Evolutionary conservation across 2,329 filamentous ascomycete species (phyloP).

Genomic region (Xylaria digitata): DNA sequence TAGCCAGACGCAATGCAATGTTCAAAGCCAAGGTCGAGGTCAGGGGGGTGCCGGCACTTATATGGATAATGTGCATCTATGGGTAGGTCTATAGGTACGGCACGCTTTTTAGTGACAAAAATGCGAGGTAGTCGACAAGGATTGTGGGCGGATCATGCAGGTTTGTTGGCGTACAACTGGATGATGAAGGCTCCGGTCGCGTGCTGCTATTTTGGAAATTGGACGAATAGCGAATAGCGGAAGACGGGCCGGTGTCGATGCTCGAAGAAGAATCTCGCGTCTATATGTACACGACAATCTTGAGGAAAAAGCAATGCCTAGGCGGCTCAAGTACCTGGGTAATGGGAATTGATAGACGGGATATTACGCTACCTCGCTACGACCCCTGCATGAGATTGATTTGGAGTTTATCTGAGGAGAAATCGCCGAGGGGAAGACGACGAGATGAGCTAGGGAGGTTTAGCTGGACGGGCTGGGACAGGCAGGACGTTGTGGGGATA

Average conservation of each 20-base stretch:
- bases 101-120: constrained; percentile 1
- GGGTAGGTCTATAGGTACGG: neutral
- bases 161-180: constrained; percentile 30
- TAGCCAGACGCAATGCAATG: neutral
- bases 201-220: constrained; percentile 19
- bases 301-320: neutral
- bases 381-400: constrained; percentile 29
- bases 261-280: neutral
- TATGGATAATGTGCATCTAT: constrained; percentile 7
- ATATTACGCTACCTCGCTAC: neutral
- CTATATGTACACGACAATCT: neutral
- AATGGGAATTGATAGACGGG: neutral
- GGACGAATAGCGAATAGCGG: neutral
- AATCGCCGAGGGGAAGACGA: constrained; percentile 17
- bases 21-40: constrained; percentile 7
- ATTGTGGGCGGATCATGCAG: constrained; percentile 37
- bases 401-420: constrained; percentile 12
- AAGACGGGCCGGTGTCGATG: neutral
- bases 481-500: neutral
- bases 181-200: constrained; percentile 26
- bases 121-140: constrained; percentile 24
- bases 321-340: constrained; percentile 2
- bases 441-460: neutral
- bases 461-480: neutral
- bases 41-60: constrained; percentile 18